phyloP scores from a whole-genome alignment of 176 grass and related monocot species.

The Paspalum notatum region DNA sequence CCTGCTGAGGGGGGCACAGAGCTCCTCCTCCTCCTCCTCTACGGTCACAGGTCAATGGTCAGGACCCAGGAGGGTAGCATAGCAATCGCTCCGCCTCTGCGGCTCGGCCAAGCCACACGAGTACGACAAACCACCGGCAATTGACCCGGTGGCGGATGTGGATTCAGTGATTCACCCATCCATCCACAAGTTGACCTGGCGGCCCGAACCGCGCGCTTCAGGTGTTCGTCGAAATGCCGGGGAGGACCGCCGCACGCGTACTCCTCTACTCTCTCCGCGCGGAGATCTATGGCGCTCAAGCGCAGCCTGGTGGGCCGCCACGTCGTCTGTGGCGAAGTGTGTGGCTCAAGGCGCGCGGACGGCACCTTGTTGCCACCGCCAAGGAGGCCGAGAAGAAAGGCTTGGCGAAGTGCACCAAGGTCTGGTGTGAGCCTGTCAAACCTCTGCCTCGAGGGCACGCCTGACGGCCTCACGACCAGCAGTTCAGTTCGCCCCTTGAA shows the following conservation, averaged over 20 bases:
- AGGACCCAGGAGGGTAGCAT: no score
- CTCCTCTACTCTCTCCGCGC: background rate
- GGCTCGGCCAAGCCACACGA: background rate
- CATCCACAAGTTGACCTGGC: no score
- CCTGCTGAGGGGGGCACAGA: no score
- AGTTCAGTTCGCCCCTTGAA: background rate
- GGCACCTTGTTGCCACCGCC: background rate
- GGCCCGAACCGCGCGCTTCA: background rate
- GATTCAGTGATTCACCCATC: background rate
- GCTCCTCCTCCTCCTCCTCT: no score
- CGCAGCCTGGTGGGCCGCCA: background rate
- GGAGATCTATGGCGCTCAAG: background rate
- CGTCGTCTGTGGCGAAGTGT: background rate
- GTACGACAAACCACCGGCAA: background rate
- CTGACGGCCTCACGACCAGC: background rate
- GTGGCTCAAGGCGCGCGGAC: background rate
- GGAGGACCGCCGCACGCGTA: background rate
- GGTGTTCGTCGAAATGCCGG: slow-evolving; percentile 17
- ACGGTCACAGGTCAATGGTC: no score
- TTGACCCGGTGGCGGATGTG: background rate
- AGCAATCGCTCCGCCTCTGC: background rate
- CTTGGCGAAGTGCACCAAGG: background rate
- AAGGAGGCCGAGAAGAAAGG: background rate
- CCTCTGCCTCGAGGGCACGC: background rate
- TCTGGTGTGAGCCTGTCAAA: background rate